A percentile compares a stretch with the other conserved stretches of the same genome.
These are phyloP conservation scores for Ganoderma boninense DNA, from an alignment of 1,284 basidiomycete genomes.

Conservation along the genomic window DNA sequence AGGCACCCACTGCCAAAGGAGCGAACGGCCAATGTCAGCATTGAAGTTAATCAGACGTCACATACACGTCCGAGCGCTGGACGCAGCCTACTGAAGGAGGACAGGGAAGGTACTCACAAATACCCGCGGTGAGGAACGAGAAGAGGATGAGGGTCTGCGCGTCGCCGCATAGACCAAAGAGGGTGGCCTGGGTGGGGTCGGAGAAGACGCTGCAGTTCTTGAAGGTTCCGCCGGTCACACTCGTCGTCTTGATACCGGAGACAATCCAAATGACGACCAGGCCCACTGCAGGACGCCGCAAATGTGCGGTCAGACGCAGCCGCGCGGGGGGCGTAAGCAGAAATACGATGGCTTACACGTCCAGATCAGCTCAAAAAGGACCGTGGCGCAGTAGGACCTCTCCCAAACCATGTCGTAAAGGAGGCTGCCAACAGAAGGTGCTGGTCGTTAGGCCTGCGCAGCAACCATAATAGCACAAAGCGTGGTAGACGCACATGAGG, in stretches of 20 bases:
- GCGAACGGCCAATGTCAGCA: not conserved
- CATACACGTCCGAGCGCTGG: not conserved
- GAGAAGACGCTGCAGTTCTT: slow-evolving; percentile 11
- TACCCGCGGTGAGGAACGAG: slow-evolving; percentile 11
- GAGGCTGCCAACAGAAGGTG: slow-evolving; percentile 7
- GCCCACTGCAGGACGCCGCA: not conserved
- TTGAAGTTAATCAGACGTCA: not conserved
- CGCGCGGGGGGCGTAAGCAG: not conserved
- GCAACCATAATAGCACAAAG: not conserved
- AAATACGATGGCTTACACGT: slow-evolving; percentile 4
- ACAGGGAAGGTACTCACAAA: slow-evolving; percentile 6
- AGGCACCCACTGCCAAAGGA: slow-evolving; percentile 8
- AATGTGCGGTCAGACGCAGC: not conserved
- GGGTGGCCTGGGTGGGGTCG: not conserved
- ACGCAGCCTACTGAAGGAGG: not conserved
- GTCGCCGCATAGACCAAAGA: slow-evolving; percentile 9
- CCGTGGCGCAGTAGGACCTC: slow-evolving; percentile 17
- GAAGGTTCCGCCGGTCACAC: slow-evolving; percentile 11
- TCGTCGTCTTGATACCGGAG: slow-evolving; percentile 16
- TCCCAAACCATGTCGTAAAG: slow-evolving; percentile 22
- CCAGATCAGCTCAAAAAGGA: slow-evolving; percentile 19
- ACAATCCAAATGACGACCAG: slow-evolving; percentile 16
- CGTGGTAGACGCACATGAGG: slow-evolving; percentile 11
- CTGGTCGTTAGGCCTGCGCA: not conserved
- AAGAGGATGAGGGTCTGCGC: slow-evolving; percentile 15